phyloP scores from a whole-genome alignment of 2,329 filamentous ascomycete genomes.

The Diaporthe sp. region DNA sequence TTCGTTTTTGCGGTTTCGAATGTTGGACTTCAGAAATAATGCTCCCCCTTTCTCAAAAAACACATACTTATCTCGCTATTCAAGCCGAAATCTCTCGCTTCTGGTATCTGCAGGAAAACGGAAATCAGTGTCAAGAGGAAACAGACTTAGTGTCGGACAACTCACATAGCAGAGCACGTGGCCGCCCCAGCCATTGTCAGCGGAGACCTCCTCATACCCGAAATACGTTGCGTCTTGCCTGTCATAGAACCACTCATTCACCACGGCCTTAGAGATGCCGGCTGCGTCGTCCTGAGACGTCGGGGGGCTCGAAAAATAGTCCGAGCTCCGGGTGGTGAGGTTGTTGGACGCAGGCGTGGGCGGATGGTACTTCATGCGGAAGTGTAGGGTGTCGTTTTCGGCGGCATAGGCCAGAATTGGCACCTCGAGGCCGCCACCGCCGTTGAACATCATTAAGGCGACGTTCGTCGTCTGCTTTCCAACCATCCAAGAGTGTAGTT shows the following conservation, averaged over 20 bases:
- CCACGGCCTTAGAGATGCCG: not conserved
- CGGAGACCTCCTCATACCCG: not conserved
- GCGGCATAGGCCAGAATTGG: not conserved
- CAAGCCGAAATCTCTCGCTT: not conserved
- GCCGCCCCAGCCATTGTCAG: not conserved
- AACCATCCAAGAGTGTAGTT: not conserved
- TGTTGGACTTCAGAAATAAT: too few species aligned
- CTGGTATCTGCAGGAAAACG: not conserved
- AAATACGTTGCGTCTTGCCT: not conserved
- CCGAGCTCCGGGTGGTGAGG: not conserved
- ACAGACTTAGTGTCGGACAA: not conserved
- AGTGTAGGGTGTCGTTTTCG: not conserved
- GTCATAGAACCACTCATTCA: not conserved
- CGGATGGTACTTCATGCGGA: not conserved
- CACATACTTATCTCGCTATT: not conserved
- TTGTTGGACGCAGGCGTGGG: not conserved
- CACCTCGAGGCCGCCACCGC: not conserved
- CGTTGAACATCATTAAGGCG: not conserved
- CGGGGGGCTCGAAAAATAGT: not conserved
- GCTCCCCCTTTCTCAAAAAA: too few species aligned
- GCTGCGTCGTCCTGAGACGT: not conserved
- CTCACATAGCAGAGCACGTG: not conserved
- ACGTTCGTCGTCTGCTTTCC: not conserved
- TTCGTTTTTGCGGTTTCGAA: too few species aligned
- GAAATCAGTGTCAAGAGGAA: not conserved